Base-by-base conservation (phyloP, 106 monocot species). In the Xerophyta viscosa region DNA sequence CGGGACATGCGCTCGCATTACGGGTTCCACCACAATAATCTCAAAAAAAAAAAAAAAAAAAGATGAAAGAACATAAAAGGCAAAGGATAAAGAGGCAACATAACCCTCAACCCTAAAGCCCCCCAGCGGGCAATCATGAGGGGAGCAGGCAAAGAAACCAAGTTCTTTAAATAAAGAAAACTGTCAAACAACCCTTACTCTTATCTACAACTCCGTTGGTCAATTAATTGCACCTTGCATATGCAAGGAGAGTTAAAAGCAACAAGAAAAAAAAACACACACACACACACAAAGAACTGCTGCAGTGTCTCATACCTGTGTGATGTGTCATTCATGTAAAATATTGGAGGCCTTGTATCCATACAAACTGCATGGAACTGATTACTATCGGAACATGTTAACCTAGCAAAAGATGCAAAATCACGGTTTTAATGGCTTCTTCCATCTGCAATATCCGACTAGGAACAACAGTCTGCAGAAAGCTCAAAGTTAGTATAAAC, bases 251-350 rank as follows among this genome's bases (percentile, higher is more conserved):
- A 11, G 13, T 20, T 48, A 3, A 31, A 4, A 20, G 0, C 4
- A 20, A 1, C 12, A 18, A 31, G 62, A n/a, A 43, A 15, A 37
- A 52, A 19, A 30, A 1, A 7, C 57, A n/a, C n/a, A n/a, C n/a
- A n/a, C n/a, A n/a, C n/a, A n/a, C 20, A 0, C 12, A 56, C 68
- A 41, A 4, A 41, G 24, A 56, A 2, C 10, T 2, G 39, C 1
- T 7, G 10, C 39, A 10, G 1, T 39, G 1, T 39, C 15, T 43
- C 62, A 27, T 86, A 56, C 89, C 86, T 81, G 77, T 89, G 96
- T 33, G 96, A 98, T 48, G 86, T 82, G 58, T 98, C 85, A 73
- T 98, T 98, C 96, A 98, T 89, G 69, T 98, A 98, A 57, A 98
- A 86, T 69, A 89, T 89, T 18, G 96, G 96, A 9, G 96, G 96